These are phyloP conservation scores for Magnolia changhungtana DNA, from an alignment of 164 flowering plant species.

Conservation along the genomic window DNA sequence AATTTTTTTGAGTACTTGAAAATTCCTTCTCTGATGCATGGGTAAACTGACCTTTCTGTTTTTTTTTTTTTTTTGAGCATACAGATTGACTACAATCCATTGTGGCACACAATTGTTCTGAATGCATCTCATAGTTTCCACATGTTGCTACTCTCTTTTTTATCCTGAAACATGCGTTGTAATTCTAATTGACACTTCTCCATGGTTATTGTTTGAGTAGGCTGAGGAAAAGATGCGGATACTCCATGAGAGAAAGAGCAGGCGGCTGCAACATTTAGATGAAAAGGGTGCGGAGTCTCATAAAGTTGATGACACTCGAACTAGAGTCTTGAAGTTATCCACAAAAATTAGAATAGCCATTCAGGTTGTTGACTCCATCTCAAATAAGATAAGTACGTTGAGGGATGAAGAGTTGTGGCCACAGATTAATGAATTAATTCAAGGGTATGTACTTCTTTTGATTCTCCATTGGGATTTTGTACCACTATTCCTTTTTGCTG, in stretches of 20 bases:
- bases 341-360: conserved; percentile 85
- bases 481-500: neutral
- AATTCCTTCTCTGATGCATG: too few relatives aligned
- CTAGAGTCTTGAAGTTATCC: conserved; percentile 56
- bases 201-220: conserved; percentile 35
- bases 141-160: neutral
- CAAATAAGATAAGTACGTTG: conserved; percentile 65
- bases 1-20: too few relatives aligned
- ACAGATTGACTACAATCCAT: too few relatives aligned
- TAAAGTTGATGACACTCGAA: conserved; percentile 64
- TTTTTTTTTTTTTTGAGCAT: too few relatives aligned
- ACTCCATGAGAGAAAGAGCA: conserved; percentile 59
- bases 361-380: conserved; percentile 85
- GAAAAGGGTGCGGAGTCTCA: conserved; percentile 82
- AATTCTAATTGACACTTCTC: neutral
- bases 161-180: neutral
- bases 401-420: conserved; percentile 99
- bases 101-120: neutral
- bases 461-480: neutral
- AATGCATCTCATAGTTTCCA: neutral
- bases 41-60: too few relatives aligned
- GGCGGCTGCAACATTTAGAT: conserved; percentile 59
- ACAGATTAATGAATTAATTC: conserved; percentile 65
- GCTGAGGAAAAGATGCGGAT: conserved; percentile 94
- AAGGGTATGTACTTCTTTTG: conserved; percentile 54